Evolutionary conservation across 129 eudicot genomes (phyloP).

Genomic region (Rutidosis leptorrhynchoides): DNA sequence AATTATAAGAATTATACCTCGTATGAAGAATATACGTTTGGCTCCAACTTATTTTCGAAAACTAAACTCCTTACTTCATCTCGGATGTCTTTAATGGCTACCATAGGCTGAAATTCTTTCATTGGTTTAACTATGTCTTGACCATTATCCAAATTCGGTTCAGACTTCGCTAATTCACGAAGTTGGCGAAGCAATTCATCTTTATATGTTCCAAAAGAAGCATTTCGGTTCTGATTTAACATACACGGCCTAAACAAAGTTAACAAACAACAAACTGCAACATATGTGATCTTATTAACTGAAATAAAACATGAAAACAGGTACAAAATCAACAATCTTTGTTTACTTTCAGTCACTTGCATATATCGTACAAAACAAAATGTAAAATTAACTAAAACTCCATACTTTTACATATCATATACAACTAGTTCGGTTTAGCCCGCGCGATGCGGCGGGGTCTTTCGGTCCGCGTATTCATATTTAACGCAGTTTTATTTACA

Average conservation of each 20-base stretch:
- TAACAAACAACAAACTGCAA: constrained; percentile 10
- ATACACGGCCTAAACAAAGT: constrained; percentile 25
- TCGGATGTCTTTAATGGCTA: constrained; percentile 26
- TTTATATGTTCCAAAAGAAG: constrained; percentile 66
- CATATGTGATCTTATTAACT: constrained; percentile 10
- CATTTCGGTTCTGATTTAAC: constrained; percentile 70
- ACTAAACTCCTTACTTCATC: constrained; percentile 20
- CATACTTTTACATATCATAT: too few species aligned
- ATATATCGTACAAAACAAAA: background rate
- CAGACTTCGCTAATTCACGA: constrained; percentile 66
- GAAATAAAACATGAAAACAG: background rate
- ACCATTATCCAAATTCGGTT: constrained; percentile 39
- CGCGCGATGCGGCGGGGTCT: too few species aligned
- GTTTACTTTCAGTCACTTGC: background rate
- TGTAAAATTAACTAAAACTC: too few species aligned
- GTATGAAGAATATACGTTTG: constrained; percentile 28
- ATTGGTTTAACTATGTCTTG: constrained; percentile 35
- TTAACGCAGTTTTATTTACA: too few species aligned
- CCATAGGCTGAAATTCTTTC: constrained; percentile 23
- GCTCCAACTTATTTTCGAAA: constrained; percentile 38
- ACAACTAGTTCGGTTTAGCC: too few species aligned
- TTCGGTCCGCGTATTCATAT: too few species aligned
- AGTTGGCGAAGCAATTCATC: constrained; percentile 74
- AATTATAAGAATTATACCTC: constrained; percentile 41
- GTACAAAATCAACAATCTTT: background rate